Conservation (phyloP, 2,329 filamentous ascomycete genomes). For the Trichoderma afroharzianum region DNA sequence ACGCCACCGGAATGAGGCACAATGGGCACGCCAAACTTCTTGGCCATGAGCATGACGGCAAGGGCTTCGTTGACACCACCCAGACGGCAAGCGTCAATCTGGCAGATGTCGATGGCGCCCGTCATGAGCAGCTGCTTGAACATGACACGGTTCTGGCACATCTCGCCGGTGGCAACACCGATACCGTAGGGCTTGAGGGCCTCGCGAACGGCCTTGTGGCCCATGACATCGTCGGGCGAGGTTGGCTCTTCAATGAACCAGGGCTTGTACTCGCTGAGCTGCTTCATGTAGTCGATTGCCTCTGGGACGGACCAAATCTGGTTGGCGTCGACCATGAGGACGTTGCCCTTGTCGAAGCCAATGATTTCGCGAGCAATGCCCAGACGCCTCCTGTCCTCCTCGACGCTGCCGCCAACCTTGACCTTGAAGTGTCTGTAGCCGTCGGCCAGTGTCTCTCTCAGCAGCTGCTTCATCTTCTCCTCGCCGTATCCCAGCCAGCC, state of each 20-base stretch:
- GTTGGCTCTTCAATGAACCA: conserved; percentile 97
- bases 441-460: conserved; percentile 69
- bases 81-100: conserved; percentile 85
- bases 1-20: conserved; percentile 89
- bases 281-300: conserved; percentile 80
- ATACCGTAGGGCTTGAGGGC: conserved; percentile 72
- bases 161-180: conserved; percentile 86
- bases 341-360: conserved; percentile 76
- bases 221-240: conserved; percentile 82
- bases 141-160: conserved; percentile 92
- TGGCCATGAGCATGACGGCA: conserved; percentile 82
- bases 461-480: conserved; percentile 75
- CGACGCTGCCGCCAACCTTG: conserved; percentile 75
- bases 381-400: conserved; percentile 67
- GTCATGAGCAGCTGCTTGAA: conserved; percentile 86
- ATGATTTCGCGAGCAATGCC: conserved; percentile 74
- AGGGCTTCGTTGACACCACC: conserved; percentile 90
- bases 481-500: conserved; percentile 91
- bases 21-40: conserved; percentile 73
- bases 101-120: conserved; percentile 81
- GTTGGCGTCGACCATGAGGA: conserved; percentile 91
- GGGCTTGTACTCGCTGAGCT: conserved; percentile 77
- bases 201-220: conserved; percentile 79
- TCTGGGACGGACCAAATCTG: conserved; percentile 90
- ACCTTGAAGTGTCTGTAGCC: conserved; percentile 88